Base-by-base conservation (phyloP, 768 basidiomycete species). In the Suillus lakei region DNA sequence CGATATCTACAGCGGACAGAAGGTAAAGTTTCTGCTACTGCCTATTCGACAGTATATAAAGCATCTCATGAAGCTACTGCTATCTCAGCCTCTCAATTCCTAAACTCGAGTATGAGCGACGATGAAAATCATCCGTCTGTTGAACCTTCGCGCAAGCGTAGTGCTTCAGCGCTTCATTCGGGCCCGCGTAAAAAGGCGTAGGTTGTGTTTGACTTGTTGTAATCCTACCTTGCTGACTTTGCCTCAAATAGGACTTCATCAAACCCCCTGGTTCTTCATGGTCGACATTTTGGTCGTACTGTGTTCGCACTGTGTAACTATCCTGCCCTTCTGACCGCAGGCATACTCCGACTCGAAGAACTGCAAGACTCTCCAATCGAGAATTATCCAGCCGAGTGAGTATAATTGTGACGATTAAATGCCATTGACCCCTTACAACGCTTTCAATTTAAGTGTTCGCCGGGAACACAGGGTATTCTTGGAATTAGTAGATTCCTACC, bases 231-330 rank as follows among this genome's bases (percentile, higher is more conserved):
- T 23, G 4, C n/a, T 46, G n/a, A 46, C 44, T 46, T 23, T 46
- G 10, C 44, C 10, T 48, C 44, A 13, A 23, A 23, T 5, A 23
- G 46, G 46, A 56, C 23, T 38, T 38, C 38, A 32, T 48, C 46
- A 6, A 48, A 72, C 61, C 71, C 71, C 8, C 55, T 73, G 9
- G 61, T 68, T n/a, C 69, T 71, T 26, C 65, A 71, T 54, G 68
- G 74, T 0, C 59, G 62, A 2, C 73, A 75, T 39, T 75, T 75
- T 53, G 68, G 73, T 2, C 13, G 60, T 18, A 66, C 68, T 10
- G 61, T 71, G 1, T 67, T 71, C 48, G 59, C 69, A 1, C 64
- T 73, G 12, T 75, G 72, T 32, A 66, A 61, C n/a, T 38, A n/a
- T 10, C 46, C 46, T 23, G 23, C 46, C 23, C 46, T 48, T 23